Evolutionary conservation across 2,329 filamentous ascomycete species (phyloP).

Genomic region (Cladosporium sp.): DNA sequence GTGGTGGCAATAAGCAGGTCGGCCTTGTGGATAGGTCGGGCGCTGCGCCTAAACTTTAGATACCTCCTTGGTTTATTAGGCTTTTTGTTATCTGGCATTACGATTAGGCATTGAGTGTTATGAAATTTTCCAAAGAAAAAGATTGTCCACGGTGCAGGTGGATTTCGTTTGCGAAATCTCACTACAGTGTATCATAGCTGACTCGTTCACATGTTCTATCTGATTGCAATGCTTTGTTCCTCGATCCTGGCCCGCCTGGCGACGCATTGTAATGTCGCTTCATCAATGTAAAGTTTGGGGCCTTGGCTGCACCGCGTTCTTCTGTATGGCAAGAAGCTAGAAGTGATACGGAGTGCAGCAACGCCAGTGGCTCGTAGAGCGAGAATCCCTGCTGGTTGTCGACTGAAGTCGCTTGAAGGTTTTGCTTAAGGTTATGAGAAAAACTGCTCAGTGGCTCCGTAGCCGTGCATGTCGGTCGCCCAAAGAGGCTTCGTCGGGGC

Average conservation of each 20-base stretch:
- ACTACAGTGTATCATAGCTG: background rate
- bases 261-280: background rate
- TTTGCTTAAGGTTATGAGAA: background rate
- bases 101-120: conserved; percentile 1
- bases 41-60: conserved; percentile 8
- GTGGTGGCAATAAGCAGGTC: background rate
- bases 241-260: background rate
- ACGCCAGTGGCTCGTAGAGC: background rate
- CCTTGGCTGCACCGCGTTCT: background rate
- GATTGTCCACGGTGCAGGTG: background rate
- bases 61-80: background rate
- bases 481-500: background rate
- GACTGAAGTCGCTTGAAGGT: background rate
- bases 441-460: background rate
- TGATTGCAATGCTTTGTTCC: background rate
- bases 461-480: background rate
- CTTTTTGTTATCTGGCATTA: background rate
- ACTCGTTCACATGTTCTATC: background rate
- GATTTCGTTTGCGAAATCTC: background rate
- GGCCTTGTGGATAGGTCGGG: conserved; percentile 1
- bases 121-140: background rate
- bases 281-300: background rate
- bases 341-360: background rate
- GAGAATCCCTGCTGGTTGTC: background rate
- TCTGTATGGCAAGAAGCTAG: background rate